Percentiles rank a stretch among this genome's conserved stretches.
Evolutionary conservation across 192 early-diverging fungal genomes (phyloP).

Genomic region (Entophlyctis luteolus): DNA sequence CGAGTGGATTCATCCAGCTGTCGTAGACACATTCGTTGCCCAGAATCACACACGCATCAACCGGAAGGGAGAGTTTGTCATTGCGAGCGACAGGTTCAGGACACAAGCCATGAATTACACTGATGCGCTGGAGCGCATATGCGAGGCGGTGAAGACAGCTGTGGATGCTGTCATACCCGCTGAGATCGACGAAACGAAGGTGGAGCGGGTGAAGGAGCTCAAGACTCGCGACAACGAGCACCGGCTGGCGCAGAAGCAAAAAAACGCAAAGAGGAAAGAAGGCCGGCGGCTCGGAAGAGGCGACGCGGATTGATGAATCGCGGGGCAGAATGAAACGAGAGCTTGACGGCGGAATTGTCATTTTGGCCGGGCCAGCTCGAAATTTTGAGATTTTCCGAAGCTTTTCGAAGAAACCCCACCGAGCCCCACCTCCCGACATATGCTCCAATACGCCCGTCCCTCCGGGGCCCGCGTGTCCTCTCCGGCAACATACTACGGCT

Average conservation of each 20-base stretch:
- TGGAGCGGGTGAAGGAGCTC: conserved; percentile 29
- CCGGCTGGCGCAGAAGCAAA: too few relatives aligned
- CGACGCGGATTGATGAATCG: too few relatives aligned
- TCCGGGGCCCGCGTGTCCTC: conserved; percentile 1
- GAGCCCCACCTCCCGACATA: too few relatives aligned
- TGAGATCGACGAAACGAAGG: conserved; percentile 25
- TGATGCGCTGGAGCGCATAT: conserved; percentile 25
- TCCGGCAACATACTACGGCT: conserved; percentile 9
- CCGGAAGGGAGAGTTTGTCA: conserved; percentile 27
- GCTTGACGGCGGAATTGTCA: too few relatives aligned
- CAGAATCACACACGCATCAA: neutral
- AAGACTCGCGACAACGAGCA: too few relatives aligned
- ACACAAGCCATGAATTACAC: conserved; percentile 28
- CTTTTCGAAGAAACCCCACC: too few relatives aligned
- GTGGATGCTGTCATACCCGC: conserved; percentile 7
- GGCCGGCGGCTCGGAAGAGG: too few relatives aligned
- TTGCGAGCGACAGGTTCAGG: conserved; percentile 26
- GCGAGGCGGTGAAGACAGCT: conserved; percentile 11
- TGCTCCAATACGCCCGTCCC: too few relatives aligned
- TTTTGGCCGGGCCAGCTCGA: too few relatives aligned
- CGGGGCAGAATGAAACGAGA: too few relatives aligned
- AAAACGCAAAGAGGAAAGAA: too few relatives aligned
- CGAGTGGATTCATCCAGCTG: conserved; percentile 24
- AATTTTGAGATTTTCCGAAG: too few relatives aligned
- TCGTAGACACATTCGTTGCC: neutral